Evolutionary conservation across 2,329 filamentous ascomycete genomes (phyloP).

Genomic region (Trichoderma asperellum): DNA sequence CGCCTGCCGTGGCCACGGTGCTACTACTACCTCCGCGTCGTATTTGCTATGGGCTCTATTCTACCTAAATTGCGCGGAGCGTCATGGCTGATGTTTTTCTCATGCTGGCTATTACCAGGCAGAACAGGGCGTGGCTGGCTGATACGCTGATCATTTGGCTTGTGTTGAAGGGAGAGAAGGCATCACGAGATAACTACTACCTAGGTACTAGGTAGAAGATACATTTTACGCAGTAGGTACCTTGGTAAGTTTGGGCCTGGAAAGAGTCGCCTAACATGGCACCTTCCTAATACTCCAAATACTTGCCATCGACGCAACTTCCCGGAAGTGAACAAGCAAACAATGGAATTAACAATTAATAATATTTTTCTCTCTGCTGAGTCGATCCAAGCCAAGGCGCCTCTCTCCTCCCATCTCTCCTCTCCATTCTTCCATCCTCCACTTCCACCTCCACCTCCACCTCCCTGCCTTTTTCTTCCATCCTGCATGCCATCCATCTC

Average conservation of each 20-base stretch:
- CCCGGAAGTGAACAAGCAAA: neutral
- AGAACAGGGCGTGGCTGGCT: constrained; percentile 2
- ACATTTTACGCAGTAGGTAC: neutral
- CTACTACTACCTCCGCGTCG: neutral
- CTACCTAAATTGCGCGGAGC: neutral
- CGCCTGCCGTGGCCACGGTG: neutral
- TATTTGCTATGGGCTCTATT: neutral
- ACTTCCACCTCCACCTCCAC: neutral
- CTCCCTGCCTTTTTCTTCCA: neutral
- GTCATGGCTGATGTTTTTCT: neutral
- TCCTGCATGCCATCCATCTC: neutral
- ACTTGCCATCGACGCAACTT: neutral
- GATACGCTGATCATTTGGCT: neutral
- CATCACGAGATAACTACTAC: constrained; percentile 13
- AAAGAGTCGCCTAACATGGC: neutral
- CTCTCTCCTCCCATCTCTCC: neutral
- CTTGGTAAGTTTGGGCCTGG: neutral
- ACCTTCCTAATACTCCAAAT: neutral
- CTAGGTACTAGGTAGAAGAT: no score
- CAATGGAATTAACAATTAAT: neutral
- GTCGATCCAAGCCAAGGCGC: neutral
- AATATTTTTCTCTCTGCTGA: neutral
- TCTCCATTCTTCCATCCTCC: neutral
- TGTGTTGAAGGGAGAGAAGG: neutral
- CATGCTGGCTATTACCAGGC: neutral